Percentiles rank a stretch among this genome's conserved stretches.
These are phyloP conservation scores for Lasiodiplodia hormozganensis DNA, from an alignment of 2,329 filamentous ascomycete species.

Conservation along the genomic window DNA sequence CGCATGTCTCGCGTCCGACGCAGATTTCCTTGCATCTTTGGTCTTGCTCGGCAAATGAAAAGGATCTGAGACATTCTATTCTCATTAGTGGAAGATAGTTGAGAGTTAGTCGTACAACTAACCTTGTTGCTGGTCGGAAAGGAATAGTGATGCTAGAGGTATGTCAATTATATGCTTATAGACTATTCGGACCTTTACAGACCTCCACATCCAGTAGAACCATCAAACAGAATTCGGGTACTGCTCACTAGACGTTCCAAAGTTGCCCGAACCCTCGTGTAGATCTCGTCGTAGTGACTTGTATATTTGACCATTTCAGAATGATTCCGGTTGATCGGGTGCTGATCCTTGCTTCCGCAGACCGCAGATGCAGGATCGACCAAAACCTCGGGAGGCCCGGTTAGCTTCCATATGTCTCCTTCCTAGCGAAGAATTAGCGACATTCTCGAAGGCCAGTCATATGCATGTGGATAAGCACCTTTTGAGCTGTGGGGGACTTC, in stretches of 20 bases:
- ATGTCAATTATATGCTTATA: background rate
- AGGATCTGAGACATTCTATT: background rate
- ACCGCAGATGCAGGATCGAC: background rate
- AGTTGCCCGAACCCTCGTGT: background rate
- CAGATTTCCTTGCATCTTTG: background rate
- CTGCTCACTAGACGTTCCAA: background rate
- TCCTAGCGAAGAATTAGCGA: background rate
- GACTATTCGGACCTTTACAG: background rate
- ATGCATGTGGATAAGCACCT: background rate
- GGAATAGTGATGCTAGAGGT: background rate
- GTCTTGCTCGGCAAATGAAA: background rate
- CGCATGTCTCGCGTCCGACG: background rate
- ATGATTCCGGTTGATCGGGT: background rate
- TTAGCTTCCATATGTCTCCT: background rate
- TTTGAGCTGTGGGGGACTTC: constrained; percentile 3
- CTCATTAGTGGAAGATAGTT: no score
- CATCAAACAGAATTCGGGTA: background rate
- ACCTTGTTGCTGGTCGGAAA: background rate
- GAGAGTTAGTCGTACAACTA: background rate
- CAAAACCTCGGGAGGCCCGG: background rate
- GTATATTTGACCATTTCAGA: constrained; percentile 17
- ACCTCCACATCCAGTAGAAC: background rate
- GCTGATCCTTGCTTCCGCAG: background rate
- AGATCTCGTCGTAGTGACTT: background rate
- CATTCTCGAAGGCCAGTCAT: fast-evolving